Percentiles rank a stretch among this genome's conserved stretches.
Conservation (phyloP, 2,329 filamentous ascomycete species). For the Hymenoscyphus fructigenus region DNA sequence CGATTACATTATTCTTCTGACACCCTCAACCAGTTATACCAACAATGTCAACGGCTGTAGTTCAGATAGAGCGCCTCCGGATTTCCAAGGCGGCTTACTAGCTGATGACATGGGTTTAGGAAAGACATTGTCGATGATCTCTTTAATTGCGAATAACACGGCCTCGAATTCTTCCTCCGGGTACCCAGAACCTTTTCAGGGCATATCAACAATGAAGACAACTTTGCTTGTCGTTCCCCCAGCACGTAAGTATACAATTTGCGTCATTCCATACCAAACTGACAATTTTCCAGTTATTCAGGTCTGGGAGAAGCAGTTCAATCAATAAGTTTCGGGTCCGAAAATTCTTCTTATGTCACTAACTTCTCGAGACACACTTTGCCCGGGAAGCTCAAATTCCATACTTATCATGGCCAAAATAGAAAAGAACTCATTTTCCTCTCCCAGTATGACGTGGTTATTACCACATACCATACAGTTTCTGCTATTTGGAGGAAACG, state of each 20-base stretch:
- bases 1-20: not conserved
- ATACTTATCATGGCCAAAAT: conserved; percentile 20
- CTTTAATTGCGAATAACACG: conserved; percentile 19
- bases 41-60: conserved; percentile 11
- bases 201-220: not conserved
- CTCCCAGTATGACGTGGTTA: conserved; percentile 40
- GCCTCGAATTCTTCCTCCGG: not conserved
- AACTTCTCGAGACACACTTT: conserved; percentile 5
- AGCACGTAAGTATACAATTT: not conserved
- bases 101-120: conserved; percentile 99
- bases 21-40: not conserved
- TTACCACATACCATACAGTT: conserved; percentile 50
- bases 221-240: not conserved
- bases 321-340: conserved; percentile 12
- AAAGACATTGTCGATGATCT: conserved; percentile 65
- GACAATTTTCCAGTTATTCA: conserved; percentile 17
- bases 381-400: not conserved
- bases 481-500: conserved; percentile 27
- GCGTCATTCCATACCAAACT: not conserved
- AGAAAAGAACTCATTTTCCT: not conserved
- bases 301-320: conserved; percentile 21
- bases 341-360: conserved; percentile 6
- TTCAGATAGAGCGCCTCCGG: conserved; percentile 14
- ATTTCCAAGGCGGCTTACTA: conserved; percentile 63
- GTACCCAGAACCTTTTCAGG: not conserved